Base-by-base conservation (phyloP, 208 protist genomes). In the Acanthamoeba sp. region DNA sequence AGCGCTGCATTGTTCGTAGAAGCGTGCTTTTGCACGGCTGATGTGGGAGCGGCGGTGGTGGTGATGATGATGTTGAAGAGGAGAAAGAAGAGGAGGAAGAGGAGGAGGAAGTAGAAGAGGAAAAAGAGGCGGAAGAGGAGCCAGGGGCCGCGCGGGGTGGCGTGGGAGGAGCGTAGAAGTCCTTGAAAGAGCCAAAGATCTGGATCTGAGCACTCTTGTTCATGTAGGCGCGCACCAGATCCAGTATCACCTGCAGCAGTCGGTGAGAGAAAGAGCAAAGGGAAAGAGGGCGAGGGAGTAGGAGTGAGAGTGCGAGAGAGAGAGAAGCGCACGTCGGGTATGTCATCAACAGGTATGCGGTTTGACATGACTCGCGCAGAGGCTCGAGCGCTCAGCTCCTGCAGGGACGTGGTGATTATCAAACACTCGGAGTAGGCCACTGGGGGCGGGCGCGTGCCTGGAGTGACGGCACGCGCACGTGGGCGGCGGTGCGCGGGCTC, bases 161-260 rank as follows among this genome's bases (percentile, higher is more conserved):
- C 36, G 34, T n/a, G 36, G 34, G 16, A 36, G 42, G 29, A 7
- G 38, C 3, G 45, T 85, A 85, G 42, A 27, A 85, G 42, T 85
- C 76, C 40, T 57, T 50, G 76, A 57, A 85, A 20, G 42, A 34
- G 22, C 45, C 27, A 34, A 85, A 85, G 36, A 36, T 10, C 42
- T 1, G 1, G 18, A 85, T 85, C 45, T 85, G 76, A 7, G 38
- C 76, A 27, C 16, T 34, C 76, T 85, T 85, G 38, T 9, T 5
- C 76, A 85, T 85, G 32, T 57, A 85, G 38, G 27, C 76, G 2
- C 76, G 36, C n/a, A 85, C 45, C 20, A 85, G 14, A 34, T 85
- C 76, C 0, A 48, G 10, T 4, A 85, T 57, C 27, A 57, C 42
- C 76, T 85, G 45, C 38, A 48, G 45, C 45, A 2, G 45, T 48